Conservation (phyloP, 2,329 filamentous ascomycete genomes). For the Cordyceps farinosa region DNA sequence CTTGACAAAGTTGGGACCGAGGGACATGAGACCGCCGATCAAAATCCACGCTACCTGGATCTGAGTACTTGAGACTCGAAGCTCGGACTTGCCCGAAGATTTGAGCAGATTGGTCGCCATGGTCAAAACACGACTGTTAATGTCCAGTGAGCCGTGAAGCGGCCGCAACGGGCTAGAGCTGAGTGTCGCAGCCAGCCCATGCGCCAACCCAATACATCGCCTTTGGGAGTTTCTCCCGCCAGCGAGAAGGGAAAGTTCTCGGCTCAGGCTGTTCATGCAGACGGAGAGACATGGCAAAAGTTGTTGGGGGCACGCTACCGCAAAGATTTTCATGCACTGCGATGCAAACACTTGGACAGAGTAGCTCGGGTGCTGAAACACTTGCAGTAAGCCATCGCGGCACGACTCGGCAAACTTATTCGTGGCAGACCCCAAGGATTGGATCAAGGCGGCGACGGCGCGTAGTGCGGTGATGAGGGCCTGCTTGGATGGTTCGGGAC, state of each 20-base stretch:
- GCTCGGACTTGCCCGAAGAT: conserved; percentile 83
- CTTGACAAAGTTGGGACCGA: conserved; percentile 97
- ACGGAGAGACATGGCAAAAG: conserved; percentile 87
- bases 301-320: conserved; percentile 87
- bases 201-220: conserved; percentile 84
- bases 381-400: conserved; percentile 82
- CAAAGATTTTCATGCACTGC: conserved; percentile 79
- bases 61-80: conserved; percentile 87
- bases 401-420: conserved; percentile 76
- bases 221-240: conserved; percentile 74
- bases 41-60: conserved; percentile 98
- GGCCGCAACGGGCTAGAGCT: conserved; percentile 86
- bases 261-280: conserved; percentile 90
- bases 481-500: conserved; percentile 84
- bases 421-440: conserved; percentile 76
- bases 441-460: conserved; percentile 74
- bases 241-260: conserved; percentile 76
- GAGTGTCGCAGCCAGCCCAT: conserved; percentile 84
- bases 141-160: conserved; percentile 90
- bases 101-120: conserved; percentile 92
- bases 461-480: conserved; percentile 75
- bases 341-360: conserved; percentile 91
- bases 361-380: conserved; percentile 91
- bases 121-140: conserved; percentile 85
- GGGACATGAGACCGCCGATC: conserved; percentile 92